phyloP scores from a whole-genome alignment of 192 early-diverging fungal genomes.

The Chytriomyces sp. region DNA sequence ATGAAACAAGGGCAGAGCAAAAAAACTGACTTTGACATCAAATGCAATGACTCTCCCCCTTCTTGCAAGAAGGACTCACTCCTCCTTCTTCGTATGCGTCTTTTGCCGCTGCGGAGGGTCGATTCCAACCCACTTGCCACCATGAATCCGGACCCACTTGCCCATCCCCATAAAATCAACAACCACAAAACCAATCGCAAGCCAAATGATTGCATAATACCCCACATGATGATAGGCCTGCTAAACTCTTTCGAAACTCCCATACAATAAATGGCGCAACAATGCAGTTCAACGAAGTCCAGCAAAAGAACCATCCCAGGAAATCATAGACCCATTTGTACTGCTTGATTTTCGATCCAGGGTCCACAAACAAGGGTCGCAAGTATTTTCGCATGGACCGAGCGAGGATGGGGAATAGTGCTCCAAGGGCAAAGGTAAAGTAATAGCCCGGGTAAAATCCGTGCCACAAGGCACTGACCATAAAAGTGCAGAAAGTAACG shows the following conservation, averaged over 20 bases:
- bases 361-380: conserved; percentile 62
- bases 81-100: background rate
- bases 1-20: no score
- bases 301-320: conserved; percentile 61
- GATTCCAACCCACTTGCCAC: conserved; percentile 29
- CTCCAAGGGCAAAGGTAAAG: conserved; percentile 54
- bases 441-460: conserved; percentile 83
- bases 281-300: conserved; percentile 45
- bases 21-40: background rate
- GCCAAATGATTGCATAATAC: conserved; percentile 33
- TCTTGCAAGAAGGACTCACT: no score
- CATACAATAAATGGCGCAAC: conserved; percentile 45
- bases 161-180: conserved; percentile 34
- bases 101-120: background rate
- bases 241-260: conserved; percentile 26
- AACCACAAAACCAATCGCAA: conserved; percentile 28
- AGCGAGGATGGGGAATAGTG: conserved; percentile 61
- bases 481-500: conserved; percentile 79
- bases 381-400: conserved; percentile 65
- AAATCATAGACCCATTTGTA: conserved; percentile 71
- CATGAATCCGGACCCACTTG: conserved; percentile 1
- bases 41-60: no score
- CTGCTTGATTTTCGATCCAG: conserved; percentile 37
- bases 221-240: conserved; percentile 32
- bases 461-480: conserved; percentile 92